phyloP scores from a whole-genome alignment of 139 green algal genomes.

The Chlorella sp. region DNA sequence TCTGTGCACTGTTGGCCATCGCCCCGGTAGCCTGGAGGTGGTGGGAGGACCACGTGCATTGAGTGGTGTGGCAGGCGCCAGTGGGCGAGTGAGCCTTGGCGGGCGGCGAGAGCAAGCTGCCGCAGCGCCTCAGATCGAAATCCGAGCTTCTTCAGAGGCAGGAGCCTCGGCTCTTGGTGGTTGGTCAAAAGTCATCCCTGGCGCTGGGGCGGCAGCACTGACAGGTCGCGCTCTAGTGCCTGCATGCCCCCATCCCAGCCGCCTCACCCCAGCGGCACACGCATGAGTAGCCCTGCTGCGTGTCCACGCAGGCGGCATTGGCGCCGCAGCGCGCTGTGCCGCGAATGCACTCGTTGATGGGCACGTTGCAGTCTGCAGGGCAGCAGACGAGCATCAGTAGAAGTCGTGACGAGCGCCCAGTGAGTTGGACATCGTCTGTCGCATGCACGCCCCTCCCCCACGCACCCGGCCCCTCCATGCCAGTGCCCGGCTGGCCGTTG shows the following conservation, averaged over 20 bases:
- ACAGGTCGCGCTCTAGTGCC: too few species aligned
- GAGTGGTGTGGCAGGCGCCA: too few species aligned
- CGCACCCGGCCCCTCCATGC: conserved; percentile 2
- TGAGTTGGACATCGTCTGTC: neutral
- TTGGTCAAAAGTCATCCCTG: neutral
- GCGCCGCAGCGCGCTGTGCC: conserved; percentile 43
- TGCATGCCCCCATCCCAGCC: neutral
- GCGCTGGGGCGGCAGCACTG: too few species aligned
- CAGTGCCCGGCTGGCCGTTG: conserved; percentile 41
- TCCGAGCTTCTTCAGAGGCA: neutral
- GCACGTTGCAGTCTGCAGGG: conserved; percentile 41
- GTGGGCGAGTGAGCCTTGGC: neutral
- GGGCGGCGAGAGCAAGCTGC: neutral
- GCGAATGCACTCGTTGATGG: conserved; percentile 67
- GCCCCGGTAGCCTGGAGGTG: conserved; percentile 43
- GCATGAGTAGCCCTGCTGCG: conserved; percentile 45
- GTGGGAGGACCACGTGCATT: neutral
- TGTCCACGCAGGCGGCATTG: conserved; percentile 59
- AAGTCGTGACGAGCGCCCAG: neutral
- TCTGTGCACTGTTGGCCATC: conserved; percentile 26
- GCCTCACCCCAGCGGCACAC: conserved; percentile 42
- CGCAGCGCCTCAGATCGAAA: neutral
- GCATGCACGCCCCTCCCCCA: neutral
- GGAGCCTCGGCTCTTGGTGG: neutral
- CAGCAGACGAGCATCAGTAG: neutral